Percentiles rank a stretch among this genome's conserved stretches.
These are phyloP conservation scores for Pulveroboletus ravenelii DNA, from an alignment of 768 basidiomycete genomes.

Conservation along the genomic window DNA sequence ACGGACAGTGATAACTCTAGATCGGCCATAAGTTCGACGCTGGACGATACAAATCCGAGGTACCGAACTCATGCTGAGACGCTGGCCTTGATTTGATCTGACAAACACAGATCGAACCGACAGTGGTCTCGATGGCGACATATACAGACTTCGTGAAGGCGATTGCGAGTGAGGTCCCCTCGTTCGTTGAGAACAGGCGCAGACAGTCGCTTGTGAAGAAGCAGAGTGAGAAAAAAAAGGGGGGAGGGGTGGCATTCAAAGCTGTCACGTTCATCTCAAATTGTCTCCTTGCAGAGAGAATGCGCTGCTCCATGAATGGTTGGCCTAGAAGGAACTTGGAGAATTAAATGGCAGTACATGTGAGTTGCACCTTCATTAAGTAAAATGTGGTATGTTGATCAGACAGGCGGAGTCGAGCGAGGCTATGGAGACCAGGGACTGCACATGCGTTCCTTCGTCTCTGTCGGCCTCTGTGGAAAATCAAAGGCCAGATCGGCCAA, in stretches of 20 bases:
- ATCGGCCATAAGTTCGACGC: slow-evolving; percentile 48
- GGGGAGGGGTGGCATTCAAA: background rate
- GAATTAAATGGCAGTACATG: background rate
- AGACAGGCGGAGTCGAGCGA: background rate
- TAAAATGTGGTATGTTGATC: background rate
- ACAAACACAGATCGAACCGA: slow-evolving; percentile 43
- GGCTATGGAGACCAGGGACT: slow-evolving; percentile 1
- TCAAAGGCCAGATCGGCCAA: slow-evolving; percentile 42
- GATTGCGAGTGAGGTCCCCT: slow-evolving; percentile 38
- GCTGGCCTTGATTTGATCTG: slow-evolving; percentile 1
- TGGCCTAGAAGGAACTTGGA: slow-evolving; percentile 24
- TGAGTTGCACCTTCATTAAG: background rate
- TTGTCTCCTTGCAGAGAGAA: slow-evolving; percentile 33
- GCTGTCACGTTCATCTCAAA: background rate
- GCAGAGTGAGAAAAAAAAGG: slow-evolving; percentile 27
- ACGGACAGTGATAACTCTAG: slow-evolving; percentile 26
- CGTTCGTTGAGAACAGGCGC: slow-evolving; percentile 36
- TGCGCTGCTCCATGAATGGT: slow-evolving; percentile 42
- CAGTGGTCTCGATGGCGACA: slow-evolving; percentile 48
- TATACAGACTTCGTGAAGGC: slow-evolving; percentile 41
- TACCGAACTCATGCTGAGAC: slow-evolving; percentile 10
- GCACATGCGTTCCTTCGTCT: slow-evolving; percentile 26
- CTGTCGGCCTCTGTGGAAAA: slow-evolving; percentile 51
- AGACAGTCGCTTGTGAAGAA: slow-evolving; percentile 39
- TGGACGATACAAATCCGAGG: slow-evolving; percentile 51